Evolutionary conservation across 179 eudicot genomes (phyloP).

Genomic region (Gypsophila paniculata): DNA sequence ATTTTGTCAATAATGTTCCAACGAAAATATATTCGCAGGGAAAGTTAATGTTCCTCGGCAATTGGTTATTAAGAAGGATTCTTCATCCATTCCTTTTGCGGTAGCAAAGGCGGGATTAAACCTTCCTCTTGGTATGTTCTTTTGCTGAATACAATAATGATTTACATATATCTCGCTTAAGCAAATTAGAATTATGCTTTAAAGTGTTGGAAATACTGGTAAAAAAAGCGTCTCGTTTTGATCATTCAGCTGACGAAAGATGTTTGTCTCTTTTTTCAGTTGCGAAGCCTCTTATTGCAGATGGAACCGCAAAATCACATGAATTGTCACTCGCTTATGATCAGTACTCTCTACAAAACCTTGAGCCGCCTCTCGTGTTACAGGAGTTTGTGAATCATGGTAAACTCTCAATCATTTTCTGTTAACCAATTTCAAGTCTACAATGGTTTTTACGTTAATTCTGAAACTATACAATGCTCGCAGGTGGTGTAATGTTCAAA

Average conservation of each 20-base stretch:
- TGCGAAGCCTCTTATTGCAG: slow-evolving; percentile 81
- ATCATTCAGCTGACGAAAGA: slow-evolving; percentile 9
- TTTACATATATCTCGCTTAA: too few species aligned
- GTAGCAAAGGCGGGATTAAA: slow-evolving; percentile 58
- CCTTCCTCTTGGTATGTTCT: slow-evolving; percentile 66
- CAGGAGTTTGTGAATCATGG: slow-evolving; percentile 92
- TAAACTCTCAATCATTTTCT: slow-evolving; percentile 17
- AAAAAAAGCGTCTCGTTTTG: too few species aligned
- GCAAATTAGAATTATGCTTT: too few species aligned
- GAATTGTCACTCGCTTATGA: slow-evolving; percentile 84
- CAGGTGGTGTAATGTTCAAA: slow-evolving; percentile 92
- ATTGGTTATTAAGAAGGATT: slow-evolving; percentile 63
- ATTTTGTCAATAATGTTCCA: not conserved
- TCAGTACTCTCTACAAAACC: slow-evolving; percentile 63
- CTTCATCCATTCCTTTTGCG: slow-evolving; percentile 55
- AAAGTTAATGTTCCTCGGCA: slow-evolving; percentile 65
- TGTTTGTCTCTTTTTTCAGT: slow-evolving; percentile 39
- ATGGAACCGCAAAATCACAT: slow-evolving; percentile 80
- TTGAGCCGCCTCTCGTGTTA: slow-evolving; percentile 85
- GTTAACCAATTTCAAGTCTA: not conserved
- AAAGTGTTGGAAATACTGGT: too few species aligned
- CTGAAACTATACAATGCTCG: slow-evolving; percentile 8
- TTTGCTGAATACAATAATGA: too few species aligned
- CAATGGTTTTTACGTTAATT: not conserved
- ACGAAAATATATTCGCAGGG: slow-evolving; percentile 41